These are phyloP conservation scores for Orbilia oligospora DNA, from an alignment of 2,329 filamentous ascomycete genomes.

Conservation along the genomic window DNA sequence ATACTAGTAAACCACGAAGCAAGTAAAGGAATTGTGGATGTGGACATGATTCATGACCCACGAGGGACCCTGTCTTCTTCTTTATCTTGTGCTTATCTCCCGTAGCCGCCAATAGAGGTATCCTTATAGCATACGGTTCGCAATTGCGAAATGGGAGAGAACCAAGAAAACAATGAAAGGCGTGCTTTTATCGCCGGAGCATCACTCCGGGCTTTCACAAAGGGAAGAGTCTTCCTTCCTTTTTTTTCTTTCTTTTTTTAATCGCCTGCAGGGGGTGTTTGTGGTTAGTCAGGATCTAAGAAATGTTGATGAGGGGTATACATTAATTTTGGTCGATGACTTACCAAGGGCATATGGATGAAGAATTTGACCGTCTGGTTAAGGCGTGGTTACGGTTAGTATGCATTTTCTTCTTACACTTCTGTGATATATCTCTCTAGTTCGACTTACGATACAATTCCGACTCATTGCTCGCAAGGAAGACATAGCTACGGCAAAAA, in stretches of 20 bases:
- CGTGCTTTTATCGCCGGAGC: constrained; percentile 14
- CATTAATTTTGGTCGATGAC: neutral
- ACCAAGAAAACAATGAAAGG: neutral
- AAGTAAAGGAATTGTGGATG: neutral
- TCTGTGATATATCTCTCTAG: neutral
- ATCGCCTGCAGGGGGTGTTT: constrained; percentile 6
- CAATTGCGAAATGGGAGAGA: neutral
- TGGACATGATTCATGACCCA: constrained; percentile 19
- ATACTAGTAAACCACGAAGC: neutral
- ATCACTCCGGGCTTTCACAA: neutral
- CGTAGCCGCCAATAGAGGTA: constrained; percentile 10
- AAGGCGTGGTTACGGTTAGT: neutral
- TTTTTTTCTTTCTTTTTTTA: constrained; percentile 10
- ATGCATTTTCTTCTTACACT: neutral
- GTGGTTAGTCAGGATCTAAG: neutral
- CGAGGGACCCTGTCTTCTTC: neutral
- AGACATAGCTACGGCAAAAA: constrained; percentile 60
- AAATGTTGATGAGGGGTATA: constrained; percentile 1
- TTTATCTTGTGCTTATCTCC: neutral
- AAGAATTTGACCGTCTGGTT: constrained; percentile 61
- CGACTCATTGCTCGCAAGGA: constrained; percentile 62
- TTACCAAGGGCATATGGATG: constrained; percentile 63
- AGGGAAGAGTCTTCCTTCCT: too few species aligned
- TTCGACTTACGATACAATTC: constrained; percentile 60
- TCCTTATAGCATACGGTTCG: neutral